Evolutionary conservation across 371 early-diverging fungal genomes (phyloP).

Genomic region (Lichtheimia hyalospora): DNA sequence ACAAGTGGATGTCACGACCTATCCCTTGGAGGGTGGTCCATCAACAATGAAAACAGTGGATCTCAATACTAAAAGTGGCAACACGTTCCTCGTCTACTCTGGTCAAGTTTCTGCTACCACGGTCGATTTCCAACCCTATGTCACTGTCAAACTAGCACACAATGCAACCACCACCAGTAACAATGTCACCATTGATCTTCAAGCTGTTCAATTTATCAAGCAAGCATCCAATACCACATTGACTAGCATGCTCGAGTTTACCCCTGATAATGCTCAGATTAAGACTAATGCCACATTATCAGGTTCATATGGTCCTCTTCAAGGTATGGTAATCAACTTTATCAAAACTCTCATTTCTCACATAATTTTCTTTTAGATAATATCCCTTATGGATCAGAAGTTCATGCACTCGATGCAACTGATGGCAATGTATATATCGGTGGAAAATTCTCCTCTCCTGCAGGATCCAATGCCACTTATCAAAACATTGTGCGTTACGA

Average conservation of each 20-base stretch:
- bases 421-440: constrained; percentile 33
- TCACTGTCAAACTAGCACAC: constrained; percentile 32
- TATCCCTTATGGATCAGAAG: constrained; percentile 39
- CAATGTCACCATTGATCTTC: constrained; percentile 40
- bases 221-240: constrained; percentile 30
- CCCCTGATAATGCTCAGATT: constrained; percentile 6
- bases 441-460: constrained; percentile 28
- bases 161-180: constrained; percentile 21
- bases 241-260: constrained; percentile 34
- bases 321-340: constrained; percentile 2
- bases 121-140: constrained; percentile 45
- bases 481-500: constrained; percentile 32
- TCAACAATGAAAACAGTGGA: constrained; percentile 8
- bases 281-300: constrained; percentile 4
- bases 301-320: constrained; percentile 10
- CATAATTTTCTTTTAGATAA: constrained; percentile 23
- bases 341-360: background rate
- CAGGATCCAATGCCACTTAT: constrained; percentile 17
- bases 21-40: constrained; percentile 13
- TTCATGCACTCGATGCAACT: constrained; percentile 33
- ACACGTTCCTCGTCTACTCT: constrained; percentile 37
- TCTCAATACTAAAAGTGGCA: constrained; percentile 25
- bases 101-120: constrained; percentile 51
- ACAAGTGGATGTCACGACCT: constrained; percentile 34
- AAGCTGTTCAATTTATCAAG: constrained; percentile 59